A percentile compares a stretch with the other conserved stretches of the same genome.
phyloP scores from a whole-genome alignment of 2,329 filamentous ascomycete genomes.

The Claviceps maximensis region DNA sequence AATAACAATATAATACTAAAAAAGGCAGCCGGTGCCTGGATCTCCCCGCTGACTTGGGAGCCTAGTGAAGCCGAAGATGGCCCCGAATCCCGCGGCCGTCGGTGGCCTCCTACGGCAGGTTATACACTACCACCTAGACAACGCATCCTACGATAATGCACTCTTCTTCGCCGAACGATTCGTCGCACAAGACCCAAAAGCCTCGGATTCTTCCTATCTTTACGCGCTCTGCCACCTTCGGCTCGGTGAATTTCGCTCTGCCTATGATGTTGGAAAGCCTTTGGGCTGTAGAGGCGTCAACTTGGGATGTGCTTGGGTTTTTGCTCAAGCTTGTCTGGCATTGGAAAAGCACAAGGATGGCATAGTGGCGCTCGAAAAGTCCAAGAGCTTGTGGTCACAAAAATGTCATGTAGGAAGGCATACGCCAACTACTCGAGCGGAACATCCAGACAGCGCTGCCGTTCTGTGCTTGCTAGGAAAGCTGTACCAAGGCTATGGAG shows the following conservation, averaged over 20 bases:
- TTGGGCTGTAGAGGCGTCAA: conserved; percentile 59
- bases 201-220: conserved; percentile 68
- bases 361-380: conserved; percentile 70
- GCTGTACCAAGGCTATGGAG: conserved; percentile 69
- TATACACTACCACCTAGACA: conserved; percentile 67
- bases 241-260: conserved; percentile 69
- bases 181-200: conserved; percentile 69
- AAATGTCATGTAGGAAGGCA: conserved; percentile 75
- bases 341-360: conserved; percentile 72
- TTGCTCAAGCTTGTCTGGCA: conserved; percentile 75
- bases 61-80: conserved; percentile 28
- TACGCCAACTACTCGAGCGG: conserved; percentile 59
- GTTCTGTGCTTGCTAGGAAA: conserved; percentile 78
- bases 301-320: conserved; percentile 79
- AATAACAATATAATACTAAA: background rate
- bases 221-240: conserved; percentile 75
- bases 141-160: conserved; percentile 76
- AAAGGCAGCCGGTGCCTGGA: background rate
- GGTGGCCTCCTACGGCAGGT: conserved; percentile 43
- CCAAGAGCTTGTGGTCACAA: conserved; percentile 59
- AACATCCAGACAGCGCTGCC: conserved; percentile 70
- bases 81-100: conserved; percentile 36
- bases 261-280: conserved; percentile 68
- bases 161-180: conserved; percentile 87
- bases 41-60: conserved; percentile 1